Conservation (phyloP, 2,329 filamentous ascomycete genomes). For the Metarhizium guizhouense region DNA sequence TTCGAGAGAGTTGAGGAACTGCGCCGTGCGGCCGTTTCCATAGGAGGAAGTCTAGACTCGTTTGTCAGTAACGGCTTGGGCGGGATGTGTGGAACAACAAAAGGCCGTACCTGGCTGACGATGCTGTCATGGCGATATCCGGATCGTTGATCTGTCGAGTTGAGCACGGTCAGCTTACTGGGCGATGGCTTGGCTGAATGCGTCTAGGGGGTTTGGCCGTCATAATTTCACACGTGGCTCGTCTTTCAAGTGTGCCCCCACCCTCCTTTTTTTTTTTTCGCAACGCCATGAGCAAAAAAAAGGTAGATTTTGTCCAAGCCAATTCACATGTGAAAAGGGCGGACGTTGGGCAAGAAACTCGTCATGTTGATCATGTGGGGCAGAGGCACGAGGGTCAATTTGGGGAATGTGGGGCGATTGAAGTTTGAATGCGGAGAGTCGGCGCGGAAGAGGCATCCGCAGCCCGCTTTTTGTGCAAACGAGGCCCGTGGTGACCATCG, state of each 20-base stretch:
- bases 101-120: constrained; percentile 11
- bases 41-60: constrained; percentile 13
- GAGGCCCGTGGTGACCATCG: background rate
- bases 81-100: constrained; percentile 6
- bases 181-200: too few species aligned
- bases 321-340: background rate
- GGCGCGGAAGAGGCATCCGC: background rate
- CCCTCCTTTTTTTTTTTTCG: background rate
- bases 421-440: background rate
- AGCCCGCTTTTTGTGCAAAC: background rate
- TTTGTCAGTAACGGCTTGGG: background rate
- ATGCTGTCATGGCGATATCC: constrained; percentile 23
- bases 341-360: background rate
- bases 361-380: constrained; percentile 1
- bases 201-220: too few species aligned
- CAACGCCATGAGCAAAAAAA: background rate
- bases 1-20: constrained; percentile 38
- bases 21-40: constrained; percentile 29
- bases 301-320: background rate
- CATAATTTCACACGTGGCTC: too few species aligned
- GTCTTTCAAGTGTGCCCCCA: too few species aligned
- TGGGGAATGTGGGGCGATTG: background rate
- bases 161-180: constrained; percentile 1
- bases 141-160: constrained; percentile 25
- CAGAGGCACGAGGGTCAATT: background rate